A percentile compares a stretch with the other conserved stretches of the same genome.
These are phyloP conservation scores for Cymbidium sinense DNA, from an alignment of 106 monocot genomes.

Conservation along the genomic window DNA sequence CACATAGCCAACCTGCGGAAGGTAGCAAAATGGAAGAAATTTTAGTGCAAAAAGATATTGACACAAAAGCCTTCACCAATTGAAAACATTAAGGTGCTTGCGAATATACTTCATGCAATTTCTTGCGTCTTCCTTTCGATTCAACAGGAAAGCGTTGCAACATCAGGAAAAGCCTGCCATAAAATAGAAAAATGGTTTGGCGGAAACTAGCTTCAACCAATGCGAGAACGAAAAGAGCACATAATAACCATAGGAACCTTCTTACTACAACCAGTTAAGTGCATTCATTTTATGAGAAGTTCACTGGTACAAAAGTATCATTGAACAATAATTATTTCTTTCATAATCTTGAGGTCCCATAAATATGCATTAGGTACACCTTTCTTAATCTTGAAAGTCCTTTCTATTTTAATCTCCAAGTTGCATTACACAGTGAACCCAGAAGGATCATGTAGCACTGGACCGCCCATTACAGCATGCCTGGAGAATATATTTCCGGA, in stretches of 20 bases:
- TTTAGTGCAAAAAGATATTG: not conserved
- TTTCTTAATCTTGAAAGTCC: not conserved
- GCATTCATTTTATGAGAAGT: not conserved
- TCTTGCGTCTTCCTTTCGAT: slow-evolving; percentile 91
- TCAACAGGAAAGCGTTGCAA: slow-evolving; percentile 87
- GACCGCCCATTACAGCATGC: not conserved
- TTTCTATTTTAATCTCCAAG: not conserved
- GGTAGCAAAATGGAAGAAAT: not conserved
- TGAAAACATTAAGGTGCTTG: not conserved
- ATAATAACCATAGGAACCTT: not conserved
- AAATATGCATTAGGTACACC: not conserved
- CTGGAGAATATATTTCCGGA: not conserved
- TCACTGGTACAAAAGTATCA: not conserved
- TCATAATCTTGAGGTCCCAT: not conserved
- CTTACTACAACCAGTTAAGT: too few relatives aligned
- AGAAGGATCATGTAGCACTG: not conserved
- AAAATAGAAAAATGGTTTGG: not conserved
- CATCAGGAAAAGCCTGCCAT: slow-evolving; percentile 82
- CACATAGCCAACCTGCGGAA: slow-evolving; percentile 83
- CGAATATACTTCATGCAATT: slow-evolving; percentile 78
- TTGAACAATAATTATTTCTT: not conserved
- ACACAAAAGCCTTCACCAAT: not conserved
- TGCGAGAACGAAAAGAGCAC: not conserved
- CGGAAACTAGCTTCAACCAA: not conserved
- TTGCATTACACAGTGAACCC: not conserved